phyloP scores from a whole-genome alignment of 306 rosid genomes.

The Boehmeria nivea region DNA sequence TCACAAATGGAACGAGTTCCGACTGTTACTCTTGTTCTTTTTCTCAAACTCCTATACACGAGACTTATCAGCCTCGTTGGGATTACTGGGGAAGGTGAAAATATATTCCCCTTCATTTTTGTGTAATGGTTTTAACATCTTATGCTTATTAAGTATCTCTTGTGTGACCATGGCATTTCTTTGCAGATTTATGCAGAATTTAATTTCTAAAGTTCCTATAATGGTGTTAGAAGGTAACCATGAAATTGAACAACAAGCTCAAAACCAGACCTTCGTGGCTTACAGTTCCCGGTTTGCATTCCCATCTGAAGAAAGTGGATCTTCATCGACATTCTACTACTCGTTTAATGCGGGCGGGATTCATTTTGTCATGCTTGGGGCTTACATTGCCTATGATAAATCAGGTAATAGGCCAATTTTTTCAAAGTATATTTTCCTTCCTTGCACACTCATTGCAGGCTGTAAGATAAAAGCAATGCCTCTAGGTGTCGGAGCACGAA shows the following conservation, averaged over 20 bases:
- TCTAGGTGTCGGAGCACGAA: too few species aligned
- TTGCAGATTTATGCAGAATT: slow-evolving; percentile 76
- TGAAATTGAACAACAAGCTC: slow-evolving; percentile 64
- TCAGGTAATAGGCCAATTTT: slow-evolving; percentile 32
- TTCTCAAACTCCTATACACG: slow-evolving; percentile 65
- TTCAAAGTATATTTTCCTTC: neutral
- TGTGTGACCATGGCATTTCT: slow-evolving; percentile 13
- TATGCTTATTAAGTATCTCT: slow-evolving; percentile 1
- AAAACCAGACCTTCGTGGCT: slow-evolving; percentile 48
- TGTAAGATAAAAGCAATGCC: neutral
- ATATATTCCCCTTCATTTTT: neutral
- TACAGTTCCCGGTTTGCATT: slow-evolving; percentile 88
- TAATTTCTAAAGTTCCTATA: slow-evolving; percentile 66
- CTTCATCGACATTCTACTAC: slow-evolving; percentile 67
- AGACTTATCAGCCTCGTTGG: slow-evolving; percentile 91
- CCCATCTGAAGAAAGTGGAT: slow-evolving; percentile 82
- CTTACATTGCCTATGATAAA: slow-evolving; percentile 49
- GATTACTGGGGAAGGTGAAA: slow-evolving; percentile 88
- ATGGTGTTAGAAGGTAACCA: slow-evolving; percentile 94
- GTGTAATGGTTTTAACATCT: neutral
- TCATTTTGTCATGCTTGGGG: slow-evolving; percentile 90
- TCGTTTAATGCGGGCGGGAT: slow-evolving; percentile 84
- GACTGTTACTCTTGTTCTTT: slow-evolving; percentile 77
- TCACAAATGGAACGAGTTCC: slow-evolving; percentile 80
- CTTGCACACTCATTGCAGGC: neutral